Percentiles rank a stretch among this genome's conserved stretches.
Conservation (phyloP, 148 eudicot species). For the Fagopyrum homotropicum region DNA sequence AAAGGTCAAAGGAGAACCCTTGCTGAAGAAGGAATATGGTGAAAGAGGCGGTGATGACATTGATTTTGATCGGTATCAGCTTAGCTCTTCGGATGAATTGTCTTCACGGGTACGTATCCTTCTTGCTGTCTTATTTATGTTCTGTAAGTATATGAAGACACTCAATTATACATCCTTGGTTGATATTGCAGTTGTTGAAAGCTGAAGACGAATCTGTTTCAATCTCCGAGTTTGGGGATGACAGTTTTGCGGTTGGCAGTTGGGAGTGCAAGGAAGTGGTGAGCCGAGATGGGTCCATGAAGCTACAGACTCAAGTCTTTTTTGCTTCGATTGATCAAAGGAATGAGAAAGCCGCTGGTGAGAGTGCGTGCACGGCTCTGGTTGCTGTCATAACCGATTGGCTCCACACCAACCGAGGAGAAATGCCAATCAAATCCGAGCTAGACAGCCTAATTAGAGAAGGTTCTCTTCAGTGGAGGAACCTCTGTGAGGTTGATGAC, state of each 20-base stretch:
- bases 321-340: slow-evolving; percentile 86
- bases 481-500: slow-evolving; percentile 46
- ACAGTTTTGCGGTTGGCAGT: slow-evolving; percentile 63
- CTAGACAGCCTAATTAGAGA: slow-evolving; percentile 67
- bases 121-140: neutral
- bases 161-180: neutral
- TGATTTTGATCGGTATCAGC: slow-evolving; percentile 73
- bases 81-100: slow-evolving; percentile 59
- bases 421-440: slow-evolving; percentile 69
- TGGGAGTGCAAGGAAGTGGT: slow-evolving; percentile 63
- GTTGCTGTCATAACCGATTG: slow-evolving; percentile 80
- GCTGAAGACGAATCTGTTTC: slow-evolving; percentile 5
- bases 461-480: slow-evolving; percentile 78
- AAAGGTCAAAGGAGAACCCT: slow-evolving; percentile 68
- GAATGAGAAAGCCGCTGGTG: slow-evolving; percentile 72
- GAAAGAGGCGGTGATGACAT: slow-evolving; percentile 91
- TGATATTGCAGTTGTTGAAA: slow-evolving; percentile 9
- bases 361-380: slow-evolving; percentile 76
- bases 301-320: slow-evolving; percentile 59
- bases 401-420: slow-evolving; percentile 49
- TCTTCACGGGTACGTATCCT: slow-evolving; percentile 16
- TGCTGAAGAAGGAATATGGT: slow-evolving; percentile 52
- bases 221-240: slow-evolving; percentile 65
- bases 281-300: slow-evolving; percentile 69
- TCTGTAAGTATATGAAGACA: neutral